Base-by-base conservation (phyloP, 106 monocot species). In the Amphibolis antarctica region DNA sequence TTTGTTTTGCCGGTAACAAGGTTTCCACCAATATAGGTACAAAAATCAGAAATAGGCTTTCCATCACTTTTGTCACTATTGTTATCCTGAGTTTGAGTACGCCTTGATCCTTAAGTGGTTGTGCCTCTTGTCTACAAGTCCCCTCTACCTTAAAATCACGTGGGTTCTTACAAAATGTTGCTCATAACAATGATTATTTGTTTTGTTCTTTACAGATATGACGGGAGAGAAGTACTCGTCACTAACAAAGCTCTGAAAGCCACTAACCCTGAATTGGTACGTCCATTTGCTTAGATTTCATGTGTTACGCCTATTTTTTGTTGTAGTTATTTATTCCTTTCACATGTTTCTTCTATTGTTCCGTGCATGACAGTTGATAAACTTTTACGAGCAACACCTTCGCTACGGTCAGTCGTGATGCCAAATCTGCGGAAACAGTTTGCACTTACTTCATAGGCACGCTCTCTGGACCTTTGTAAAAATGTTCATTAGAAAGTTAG, bases 301-400 rank as follows among this genome's bases (percentile, higher is more conserved):
- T 2, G 0, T 55, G 12, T 1, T 55, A 12, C 12, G 24, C 19
- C 0, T 21, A 55, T 23, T 23, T 55, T 10, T 55, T 9, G 24
- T 25, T 21, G 17, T 25, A 21, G 3, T 10, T 55, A 55, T 25
- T 55, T 23, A 55, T 55, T 55, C 10, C 19, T 4, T 2, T 14
- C 20, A 57, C 1, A 57, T 27, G 12, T 57, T 29, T 57, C 10
- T 28, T 26, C 28, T 14, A 53, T 53, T 27, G 24, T 28, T 57
- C 5, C 14, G 57, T 22, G 29, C n/a, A 42, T 61, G 42, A 22
- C 60, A 61, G 60, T 61, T 61, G 42, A 61, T 61, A 36, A 61
- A 42, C 43, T 61, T 61, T 28, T 61, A 61, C n/a, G 60, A 61
- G 60, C 60, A 61, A 22, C 60, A 61, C 21, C 60, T 61, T 61